Conservation (phyloP, 2,329 filamentous ascomycete species). For the Phialemoniopsis sp. region DNA sequence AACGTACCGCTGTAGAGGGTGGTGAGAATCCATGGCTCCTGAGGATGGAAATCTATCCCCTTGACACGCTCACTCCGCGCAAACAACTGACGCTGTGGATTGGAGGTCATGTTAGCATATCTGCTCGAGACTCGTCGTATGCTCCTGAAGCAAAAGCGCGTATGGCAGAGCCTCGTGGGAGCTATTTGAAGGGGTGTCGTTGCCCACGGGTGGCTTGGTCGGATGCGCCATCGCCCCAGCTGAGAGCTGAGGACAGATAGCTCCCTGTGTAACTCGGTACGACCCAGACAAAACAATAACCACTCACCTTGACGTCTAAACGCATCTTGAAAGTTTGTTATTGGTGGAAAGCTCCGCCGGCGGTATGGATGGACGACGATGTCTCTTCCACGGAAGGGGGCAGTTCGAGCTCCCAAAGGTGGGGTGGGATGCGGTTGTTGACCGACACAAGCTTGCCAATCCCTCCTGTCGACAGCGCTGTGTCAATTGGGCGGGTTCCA, state of each 20-base stretch:
- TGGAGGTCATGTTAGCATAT: conserved; percentile 16
- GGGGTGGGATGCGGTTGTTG: too few relatives aligned
- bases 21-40: conserved; percentile 63
- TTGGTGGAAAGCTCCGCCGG: background rate
- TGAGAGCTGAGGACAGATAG: too few relatives aligned
- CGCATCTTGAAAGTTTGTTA: conserved; percentile 12
- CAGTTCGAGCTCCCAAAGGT: too few relatives aligned
- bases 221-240: too few relatives aligned
- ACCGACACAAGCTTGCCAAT: too few relatives aligned
- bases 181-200: background rate
- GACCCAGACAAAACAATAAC: background rate
- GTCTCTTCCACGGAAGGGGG: too few relatives aligned
- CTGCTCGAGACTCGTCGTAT: too few relatives aligned
- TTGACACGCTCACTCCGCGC: conserved; percentile 94
- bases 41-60: conserved; percentile 94
- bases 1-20: conserved; percentile 87
- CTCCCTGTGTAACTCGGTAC: too few relatives aligned
- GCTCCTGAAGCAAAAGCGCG: too few relatives aligned
- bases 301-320: conserved; percentile 13
- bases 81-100: conserved; percentile 39
- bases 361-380: background rate
- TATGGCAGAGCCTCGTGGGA: too few relatives aligned
- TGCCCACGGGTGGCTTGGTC: conserved; percentile 1
- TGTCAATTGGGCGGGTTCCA: too few relatives aligned
- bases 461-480: too few relatives aligned